Percentiles rank a stretch among this genome's conserved stretches.
Evolutionary conservation across 108 stramenopile genomes (phyloP).

Genomic region (Nannochloropsis gaditana): DNA sequence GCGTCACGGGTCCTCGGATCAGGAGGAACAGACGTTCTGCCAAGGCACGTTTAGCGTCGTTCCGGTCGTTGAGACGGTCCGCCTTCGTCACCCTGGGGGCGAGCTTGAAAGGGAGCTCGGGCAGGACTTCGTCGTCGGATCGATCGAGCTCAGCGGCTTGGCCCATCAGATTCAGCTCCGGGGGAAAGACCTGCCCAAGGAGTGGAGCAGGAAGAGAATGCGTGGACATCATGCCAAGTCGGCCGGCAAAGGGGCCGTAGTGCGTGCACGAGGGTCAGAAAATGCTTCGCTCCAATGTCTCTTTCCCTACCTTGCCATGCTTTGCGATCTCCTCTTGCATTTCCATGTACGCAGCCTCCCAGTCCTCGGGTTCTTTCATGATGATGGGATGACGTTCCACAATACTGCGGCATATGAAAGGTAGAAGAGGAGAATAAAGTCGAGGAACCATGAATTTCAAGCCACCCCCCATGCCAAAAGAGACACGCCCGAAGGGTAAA

Average conservation of each 20-base stretch:
- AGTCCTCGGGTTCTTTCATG: background rate
- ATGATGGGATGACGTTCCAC: slow-evolving; percentile 14
- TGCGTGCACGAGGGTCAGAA: too few species aligned
- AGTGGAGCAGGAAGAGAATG: background rate
- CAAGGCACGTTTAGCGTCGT: background rate
- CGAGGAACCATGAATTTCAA: too few species aligned
- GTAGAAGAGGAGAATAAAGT: too few species aligned
- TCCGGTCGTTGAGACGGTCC: background rate
- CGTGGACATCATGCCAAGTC: too few species aligned
- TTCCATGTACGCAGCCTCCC: slow-evolving; percentile 1
- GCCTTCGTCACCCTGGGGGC: background rate
- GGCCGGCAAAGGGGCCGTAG: too few species aligned
- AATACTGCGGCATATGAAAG: background rate
- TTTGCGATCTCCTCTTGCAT: background rate
- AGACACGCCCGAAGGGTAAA: background rate
- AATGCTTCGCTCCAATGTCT: too few species aligned
- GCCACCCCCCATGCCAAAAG: background rate
- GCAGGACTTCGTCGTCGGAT: background rate
- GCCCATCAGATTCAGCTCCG: background rate
- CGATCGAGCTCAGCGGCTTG: background rate
- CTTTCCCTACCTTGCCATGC: slow-evolving; percentile 9
- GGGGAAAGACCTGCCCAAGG: background rate
- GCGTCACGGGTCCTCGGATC: background rate
- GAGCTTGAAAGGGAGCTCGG: background rate
- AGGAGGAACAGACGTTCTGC: background rate